Evolutionary conservation across 495 filamentous ascomycete genomes (phyloP).

Genomic region (Talaromyces liani): DNA sequence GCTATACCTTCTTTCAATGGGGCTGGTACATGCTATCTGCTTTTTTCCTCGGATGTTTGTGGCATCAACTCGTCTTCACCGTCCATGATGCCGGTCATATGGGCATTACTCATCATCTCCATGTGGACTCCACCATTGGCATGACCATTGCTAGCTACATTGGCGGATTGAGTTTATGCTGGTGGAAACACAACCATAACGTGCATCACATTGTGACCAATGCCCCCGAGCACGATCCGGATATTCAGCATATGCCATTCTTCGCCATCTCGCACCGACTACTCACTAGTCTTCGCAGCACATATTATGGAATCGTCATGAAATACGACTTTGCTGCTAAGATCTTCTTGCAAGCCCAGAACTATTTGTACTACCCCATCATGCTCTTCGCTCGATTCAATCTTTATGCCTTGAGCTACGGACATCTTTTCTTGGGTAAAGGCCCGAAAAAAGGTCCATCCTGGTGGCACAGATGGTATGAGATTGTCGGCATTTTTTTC

Average conservation of each 20-base stretch:
- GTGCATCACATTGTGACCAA: constrained; percentile 98
- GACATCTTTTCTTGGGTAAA: constrained; percentile 65
- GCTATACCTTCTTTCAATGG: constrained; percentile 56
- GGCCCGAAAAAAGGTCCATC: constrained; percentile 77
- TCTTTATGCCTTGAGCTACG: constrained; percentile 78
- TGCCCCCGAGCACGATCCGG: constrained; percentile 91
- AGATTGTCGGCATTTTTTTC: constrained; percentile 71
- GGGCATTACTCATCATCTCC: constrained; percentile 90
- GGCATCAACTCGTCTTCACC: constrained; percentile 94
- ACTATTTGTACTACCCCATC: constrained; percentile 82
- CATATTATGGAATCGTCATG: constrained; percentile 87
- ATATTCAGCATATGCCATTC: constrained; percentile 95
- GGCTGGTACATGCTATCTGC: constrained; percentile 72
- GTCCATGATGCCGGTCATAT: constrained; percentile 97
- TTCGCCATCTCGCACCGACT: constrained; percentile 89
- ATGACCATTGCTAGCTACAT: constrained; percentile 88
- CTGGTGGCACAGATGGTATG: constrained; percentile 84
- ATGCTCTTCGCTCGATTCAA: constrained; percentile 87
- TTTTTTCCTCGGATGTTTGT: constrained; percentile 74
- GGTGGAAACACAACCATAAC: constrained; percentile 98
- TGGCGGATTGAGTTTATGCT: constrained; percentile 84
- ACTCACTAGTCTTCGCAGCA: constrained; percentile 66
- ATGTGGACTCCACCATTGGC: constrained; percentile 73
- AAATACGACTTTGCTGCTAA: constrained; percentile 70
- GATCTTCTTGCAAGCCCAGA: constrained; percentile 64